A percentile compares a stretch with the other conserved stretches of the same genome.
Evolutionary conservation across 805 yeast species (phyloP).

Genomic region (Spathaspora passalidarum): DNA sequence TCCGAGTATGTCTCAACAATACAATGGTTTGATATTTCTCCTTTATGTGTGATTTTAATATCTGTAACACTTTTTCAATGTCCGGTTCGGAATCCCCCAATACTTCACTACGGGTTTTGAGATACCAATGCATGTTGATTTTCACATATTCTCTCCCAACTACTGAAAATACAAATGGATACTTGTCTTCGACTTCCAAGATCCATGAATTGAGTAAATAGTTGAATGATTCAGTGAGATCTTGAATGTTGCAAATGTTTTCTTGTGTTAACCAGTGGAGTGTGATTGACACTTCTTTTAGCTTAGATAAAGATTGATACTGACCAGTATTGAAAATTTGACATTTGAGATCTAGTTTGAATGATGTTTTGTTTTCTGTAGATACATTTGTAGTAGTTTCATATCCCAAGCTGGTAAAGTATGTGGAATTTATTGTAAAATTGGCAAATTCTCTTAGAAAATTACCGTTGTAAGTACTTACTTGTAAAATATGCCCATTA

Average conservation of each 20-base stretch:
- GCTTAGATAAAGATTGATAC: background rate
- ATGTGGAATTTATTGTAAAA: constrained; percentile 5
- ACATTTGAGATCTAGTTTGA: constrained; percentile 10
- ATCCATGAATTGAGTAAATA: constrained; percentile 20
- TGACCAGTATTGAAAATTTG: constrained; percentile 4
- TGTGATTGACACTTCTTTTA: constrained; percentile 6
- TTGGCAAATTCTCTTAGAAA: constrained; percentile 12
- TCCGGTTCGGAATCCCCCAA: background rate
- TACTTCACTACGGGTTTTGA: background rate
- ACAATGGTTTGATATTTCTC: constrained; percentile 2
- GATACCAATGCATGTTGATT: constrained; percentile 16
- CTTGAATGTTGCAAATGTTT: constrained; percentile 4
- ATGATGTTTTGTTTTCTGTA: constrained; percentile 2
- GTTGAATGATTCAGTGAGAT: constrained; percentile 15
- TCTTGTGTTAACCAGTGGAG: constrained; percentile 8
- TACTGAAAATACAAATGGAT: constrained; percentile 30
- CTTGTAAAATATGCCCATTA: constrained; percentile 9
- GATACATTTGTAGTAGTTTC: constrained; percentile 7
- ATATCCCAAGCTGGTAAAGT: constrained; percentile 11
- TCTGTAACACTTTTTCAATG: constrained; percentile 2
- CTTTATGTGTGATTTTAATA: constrained; percentile 1
- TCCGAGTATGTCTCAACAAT: background rate
- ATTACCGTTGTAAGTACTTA: constrained; percentile 9
- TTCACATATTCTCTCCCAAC: constrained; percentile 24
- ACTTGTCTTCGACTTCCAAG: constrained; percentile 24